phyloP scores from a whole-genome alignment of 495 filamentous ascomycete species.

The Darksidea phi region DNA sequence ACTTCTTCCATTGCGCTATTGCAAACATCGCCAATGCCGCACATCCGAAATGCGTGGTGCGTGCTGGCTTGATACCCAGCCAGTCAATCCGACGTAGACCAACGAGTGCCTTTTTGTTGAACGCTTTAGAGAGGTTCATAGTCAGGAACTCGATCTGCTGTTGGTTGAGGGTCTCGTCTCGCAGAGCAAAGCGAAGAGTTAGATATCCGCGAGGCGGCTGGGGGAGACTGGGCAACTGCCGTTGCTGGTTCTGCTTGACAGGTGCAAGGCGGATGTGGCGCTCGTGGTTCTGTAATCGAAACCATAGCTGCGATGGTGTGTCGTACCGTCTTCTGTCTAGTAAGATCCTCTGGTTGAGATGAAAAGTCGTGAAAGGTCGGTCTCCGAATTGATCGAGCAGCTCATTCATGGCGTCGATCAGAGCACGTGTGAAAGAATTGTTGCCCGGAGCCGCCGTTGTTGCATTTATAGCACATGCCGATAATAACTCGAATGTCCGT shows the following conservation, averaged over 20 bases:
- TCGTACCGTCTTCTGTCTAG: conserved; percentile 11
- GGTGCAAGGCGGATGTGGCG: conserved; percentile 28
- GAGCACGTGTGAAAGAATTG: conserved; percentile 31
- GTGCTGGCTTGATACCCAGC: conserved; percentile 29
- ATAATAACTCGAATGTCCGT: conserved; percentile 26
- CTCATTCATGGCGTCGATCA: conserved; percentile 28
- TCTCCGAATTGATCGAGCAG: conserved; percentile 14
- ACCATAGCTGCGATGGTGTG: conserved; percentile 31
- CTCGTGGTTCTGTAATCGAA: conserved; percentile 23
- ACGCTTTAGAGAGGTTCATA: conserved; percentile 18
- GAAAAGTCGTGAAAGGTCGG: conserved; percentile 25
- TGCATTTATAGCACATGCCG: conserved; percentile 13
- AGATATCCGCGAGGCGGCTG: conserved; percentile 20
- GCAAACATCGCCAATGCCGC: conserved; percentile 25
- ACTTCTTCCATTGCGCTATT: conserved; percentile 25
- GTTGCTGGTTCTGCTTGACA: conserved; percentile 11
- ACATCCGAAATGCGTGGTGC: conserved; percentile 26
- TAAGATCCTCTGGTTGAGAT: conserved; percentile 29
- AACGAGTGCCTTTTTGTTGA: conserved; percentile 23
- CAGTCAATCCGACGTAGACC: conserved; percentile 28
- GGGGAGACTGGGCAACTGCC: neutral
- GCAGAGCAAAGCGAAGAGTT: conserved; percentile 28
- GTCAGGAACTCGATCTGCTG: conserved; percentile 28
- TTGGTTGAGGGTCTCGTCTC: conserved; percentile 18
- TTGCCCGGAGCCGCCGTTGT: conserved; percentile 25